phyloP scores from a whole-genome alignment of 2,329 filamentous ascomycete genomes.

The Trichoderma sp. region DNA sequence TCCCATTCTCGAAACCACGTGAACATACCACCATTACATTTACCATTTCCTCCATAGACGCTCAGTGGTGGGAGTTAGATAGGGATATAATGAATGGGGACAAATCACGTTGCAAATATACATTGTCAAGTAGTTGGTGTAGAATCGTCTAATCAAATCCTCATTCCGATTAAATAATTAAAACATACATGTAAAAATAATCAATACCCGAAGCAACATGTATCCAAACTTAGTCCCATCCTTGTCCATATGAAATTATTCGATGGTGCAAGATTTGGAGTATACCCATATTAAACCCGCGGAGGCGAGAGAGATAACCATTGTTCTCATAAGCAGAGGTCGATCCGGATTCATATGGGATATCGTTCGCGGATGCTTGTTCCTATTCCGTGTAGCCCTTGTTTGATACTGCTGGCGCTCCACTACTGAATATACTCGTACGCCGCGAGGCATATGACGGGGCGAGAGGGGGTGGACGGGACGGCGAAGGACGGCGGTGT shows the following conservation, averaged over 20 bases:
- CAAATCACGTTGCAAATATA: neutral
- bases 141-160: neutral
- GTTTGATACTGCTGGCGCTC: neutral
- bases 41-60: neutral
- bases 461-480: neutral
- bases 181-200: neutral
- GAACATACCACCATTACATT: neutral
- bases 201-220: neutral
- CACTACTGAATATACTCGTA: neutral
- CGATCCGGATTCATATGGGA: neutral
- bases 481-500: neutral
- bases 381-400: neutral
- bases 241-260: neutral
- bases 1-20: neutral
- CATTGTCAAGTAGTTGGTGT: neutral
- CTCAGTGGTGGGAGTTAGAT: neutral
- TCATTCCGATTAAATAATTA: neutral
- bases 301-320: neutral
- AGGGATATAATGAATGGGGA: neutral
- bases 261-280: neutral
- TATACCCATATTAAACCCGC: neutral
- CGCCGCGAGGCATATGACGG: neutral
- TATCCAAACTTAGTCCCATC: neutral
- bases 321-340: neutral
- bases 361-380: neutral